These are phyloP conservation scores for Silene coronaria DNA, from an alignment of 179 eudicot species.

Conservation along the genomic window DNA sequence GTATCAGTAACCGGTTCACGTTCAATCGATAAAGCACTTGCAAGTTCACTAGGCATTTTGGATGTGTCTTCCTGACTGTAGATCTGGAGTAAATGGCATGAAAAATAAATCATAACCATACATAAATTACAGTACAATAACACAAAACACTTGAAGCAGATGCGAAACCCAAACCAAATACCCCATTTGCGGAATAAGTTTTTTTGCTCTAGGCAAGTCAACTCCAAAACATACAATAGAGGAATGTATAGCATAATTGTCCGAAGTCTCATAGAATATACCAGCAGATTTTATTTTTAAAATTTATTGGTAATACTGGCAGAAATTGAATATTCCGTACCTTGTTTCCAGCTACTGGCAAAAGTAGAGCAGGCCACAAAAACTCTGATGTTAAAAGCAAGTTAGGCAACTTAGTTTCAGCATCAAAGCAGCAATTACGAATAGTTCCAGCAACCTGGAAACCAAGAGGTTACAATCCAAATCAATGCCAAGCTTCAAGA, in stretches of 20 bases:
- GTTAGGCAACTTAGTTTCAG: slow-evolving; percentile 77
- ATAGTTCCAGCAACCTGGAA: slow-evolving; percentile 81
- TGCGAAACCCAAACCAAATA: not conserved
- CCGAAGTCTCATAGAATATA: too few species aligned
- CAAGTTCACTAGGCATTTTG: slow-evolving; percentile 94
- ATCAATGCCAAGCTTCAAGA: slow-evolving; percentile 3
- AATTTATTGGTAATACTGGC: too few species aligned
- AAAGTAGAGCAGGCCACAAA: slow-evolving; percentile 89
- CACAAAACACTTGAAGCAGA: not conserved
- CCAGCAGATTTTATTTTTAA: too few species aligned
- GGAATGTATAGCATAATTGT: too few species aligned
- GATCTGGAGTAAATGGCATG: slow-evolving; percentile 32
- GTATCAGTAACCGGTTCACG: slow-evolving; percentile 72
- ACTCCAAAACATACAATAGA: too few species aligned
- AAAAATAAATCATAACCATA: not conserved
- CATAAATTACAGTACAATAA: not conserved
- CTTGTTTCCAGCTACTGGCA: slow-evolving; percentile 98
- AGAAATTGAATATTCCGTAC: slow-evolving; percentile 24
- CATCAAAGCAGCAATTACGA: slow-evolving; percentile 98
- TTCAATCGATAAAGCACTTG: slow-evolving; percentile 78
- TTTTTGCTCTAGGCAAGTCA: too few species aligned
- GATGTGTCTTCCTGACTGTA: slow-evolving; percentile 74
- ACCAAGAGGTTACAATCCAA: slow-evolving; percentile 4
- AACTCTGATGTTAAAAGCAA: slow-evolving; percentile 81
- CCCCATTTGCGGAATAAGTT: not conserved